phyloP scores from a whole-genome alignment of 2,329 filamentous ascomycete species.

The Talaromyces sp. region DNA sequence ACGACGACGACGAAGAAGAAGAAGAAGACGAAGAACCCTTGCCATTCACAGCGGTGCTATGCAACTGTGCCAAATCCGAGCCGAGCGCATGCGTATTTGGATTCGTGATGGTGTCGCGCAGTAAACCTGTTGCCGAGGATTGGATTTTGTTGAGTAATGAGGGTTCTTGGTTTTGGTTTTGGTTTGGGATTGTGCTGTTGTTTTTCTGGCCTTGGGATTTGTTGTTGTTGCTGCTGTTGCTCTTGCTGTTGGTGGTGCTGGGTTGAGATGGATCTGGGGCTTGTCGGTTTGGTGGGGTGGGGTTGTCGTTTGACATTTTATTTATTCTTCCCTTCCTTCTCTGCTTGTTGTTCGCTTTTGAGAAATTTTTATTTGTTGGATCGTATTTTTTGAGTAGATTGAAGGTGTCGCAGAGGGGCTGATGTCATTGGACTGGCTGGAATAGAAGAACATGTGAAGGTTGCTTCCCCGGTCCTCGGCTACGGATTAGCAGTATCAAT shows the following conservation, averaged over 20 bases:
- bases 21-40: slow-evolving; percentile 15
- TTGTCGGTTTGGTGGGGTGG: neutral
- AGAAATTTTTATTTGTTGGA: neutral
- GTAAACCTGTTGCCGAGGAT: slow-evolving; percentile 30
- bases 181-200: too few species aligned
- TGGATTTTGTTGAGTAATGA: slow-evolving; percentile 24
- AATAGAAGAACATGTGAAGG: neutral
- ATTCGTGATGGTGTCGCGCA: slow-evolving; percentile 25
- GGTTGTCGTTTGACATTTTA: slow-evolving; percentile 1
- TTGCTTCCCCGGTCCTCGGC: neutral
- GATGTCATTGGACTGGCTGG: neutral
- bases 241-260: too few species aligned
- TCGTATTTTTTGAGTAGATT: too few species aligned
- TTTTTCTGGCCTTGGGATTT: neutral
- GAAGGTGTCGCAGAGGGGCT: neutral
- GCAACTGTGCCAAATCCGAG: slow-evolving; percentile 17
- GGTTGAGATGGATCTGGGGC: neutral
- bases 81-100: slow-evolving; percentile 12
- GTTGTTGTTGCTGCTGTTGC: neutral
- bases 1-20: slow-evolving; percentile 10
- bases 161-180: slow-evolving; percentile 12
- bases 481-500: neutral
- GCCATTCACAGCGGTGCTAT: slow-evolving; percentile 14
- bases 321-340: neutral
- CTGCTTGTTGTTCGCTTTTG: neutral